Evolutionary conservation across 2,329 filamentous ascomycete species (phyloP).

Genomic region (Fusarium sp.): DNA sequence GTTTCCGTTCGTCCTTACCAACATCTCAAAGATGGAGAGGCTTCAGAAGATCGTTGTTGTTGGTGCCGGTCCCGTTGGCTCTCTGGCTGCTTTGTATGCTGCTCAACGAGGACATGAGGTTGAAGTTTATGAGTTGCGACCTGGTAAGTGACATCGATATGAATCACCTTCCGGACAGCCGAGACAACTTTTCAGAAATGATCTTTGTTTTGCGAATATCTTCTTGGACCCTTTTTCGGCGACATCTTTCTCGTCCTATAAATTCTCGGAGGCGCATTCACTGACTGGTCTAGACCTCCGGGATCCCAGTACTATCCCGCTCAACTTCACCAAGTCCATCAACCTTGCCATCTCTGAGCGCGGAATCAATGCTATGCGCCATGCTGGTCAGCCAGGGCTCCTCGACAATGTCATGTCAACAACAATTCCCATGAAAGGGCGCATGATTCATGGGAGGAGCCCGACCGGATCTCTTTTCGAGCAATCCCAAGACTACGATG

Average conservation of each 20-base stretch:
- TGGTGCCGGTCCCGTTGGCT: conserved; percentile 93
- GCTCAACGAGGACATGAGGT: conserved; percentile 89
- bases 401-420: conserved; percentile 79
- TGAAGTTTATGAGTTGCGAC: conserved; percentile 91
- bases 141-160: conserved; percentile 70
- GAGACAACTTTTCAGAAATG: neutral
- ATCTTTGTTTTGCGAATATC: neutral
- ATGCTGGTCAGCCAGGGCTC: conserved; percentile 74
- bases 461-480: conserved; percentile 76
- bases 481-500: conserved; percentile 90
- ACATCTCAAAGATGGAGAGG: conserved; percentile 50
- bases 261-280: conserved; percentile 5
- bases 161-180: neutral
- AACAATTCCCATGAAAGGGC: conserved; percentile 92
- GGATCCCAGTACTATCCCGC: conserved; percentile 81
- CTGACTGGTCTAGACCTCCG: conserved; percentile 76
- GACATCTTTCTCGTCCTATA: conserved; percentile 1
- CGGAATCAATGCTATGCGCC: conserved; percentile 87
- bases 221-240: neutral
- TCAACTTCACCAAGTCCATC: conserved; percentile 99
- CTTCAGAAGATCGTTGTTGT: conserved; percentile 82
- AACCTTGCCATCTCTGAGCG: conserved; percentile 95
- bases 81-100: conserved; percentile 91
- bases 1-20: conserved; percentile 44
- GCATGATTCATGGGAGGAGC: conserved; percentile 89